Evolutionary conservation across 2,329 filamentous ascomycete species (phyloP).

Genomic region (Epichloe hybrida): DNA sequence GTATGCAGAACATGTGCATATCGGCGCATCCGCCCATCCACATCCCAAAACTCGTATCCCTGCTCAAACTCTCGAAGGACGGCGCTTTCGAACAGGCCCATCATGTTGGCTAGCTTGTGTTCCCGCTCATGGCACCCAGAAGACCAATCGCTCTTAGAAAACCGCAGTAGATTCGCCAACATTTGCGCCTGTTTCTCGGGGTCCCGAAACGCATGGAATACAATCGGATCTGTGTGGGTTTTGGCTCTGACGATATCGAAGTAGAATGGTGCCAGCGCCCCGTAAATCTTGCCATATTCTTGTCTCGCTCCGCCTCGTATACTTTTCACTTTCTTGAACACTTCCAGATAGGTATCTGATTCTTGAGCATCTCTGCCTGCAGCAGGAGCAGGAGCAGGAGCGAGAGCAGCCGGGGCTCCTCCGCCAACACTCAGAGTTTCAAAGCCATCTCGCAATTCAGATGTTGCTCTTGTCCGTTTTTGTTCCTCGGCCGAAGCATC

Average conservation of each 20-base stretch:
- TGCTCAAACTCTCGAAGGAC: slow-evolving; percentile 87
- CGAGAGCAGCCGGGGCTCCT: slow-evolving; percentile 1
- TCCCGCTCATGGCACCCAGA: slow-evolving; percentile 59
- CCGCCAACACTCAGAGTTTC: slow-evolving; percentile 53
- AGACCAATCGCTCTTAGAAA: slow-evolving; percentile 69
- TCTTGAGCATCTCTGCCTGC: slow-evolving; percentile 38
- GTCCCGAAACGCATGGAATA: slow-evolving; percentile 78
- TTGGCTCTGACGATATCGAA: slow-evolving; percentile 60
- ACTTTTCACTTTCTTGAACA: slow-evolving; percentile 60
- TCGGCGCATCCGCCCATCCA: slow-evolving; percentile 75
- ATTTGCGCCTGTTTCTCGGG: slow-evolving; percentile 86
- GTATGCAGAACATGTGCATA: slow-evolving; percentile 77
- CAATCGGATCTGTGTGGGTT: slow-evolving; percentile 63
- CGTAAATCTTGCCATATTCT: slow-evolving; percentile 84
- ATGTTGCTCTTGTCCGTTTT: slow-evolving; percentile 28
- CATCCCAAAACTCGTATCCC: slow-evolving; percentile 77
- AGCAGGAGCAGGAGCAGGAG: slow-evolving; percentile 11
- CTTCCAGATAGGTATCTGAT: slow-evolving; percentile 49
- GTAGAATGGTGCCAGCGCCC: slow-evolving; percentile 80
- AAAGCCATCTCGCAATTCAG: slow-evolving; percentile 51
- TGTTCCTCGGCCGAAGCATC: slow-evolving; percentile 59
- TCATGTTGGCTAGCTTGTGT: slow-evolving; percentile 60
- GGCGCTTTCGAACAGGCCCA: slow-evolving; percentile 76
- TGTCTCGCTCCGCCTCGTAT: slow-evolving; percentile 73
- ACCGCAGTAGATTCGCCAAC: slow-evolving; percentile 65